Conservation (phyloP, 176 grass and related monocot species). For the Aechmea fasciata region DNA sequence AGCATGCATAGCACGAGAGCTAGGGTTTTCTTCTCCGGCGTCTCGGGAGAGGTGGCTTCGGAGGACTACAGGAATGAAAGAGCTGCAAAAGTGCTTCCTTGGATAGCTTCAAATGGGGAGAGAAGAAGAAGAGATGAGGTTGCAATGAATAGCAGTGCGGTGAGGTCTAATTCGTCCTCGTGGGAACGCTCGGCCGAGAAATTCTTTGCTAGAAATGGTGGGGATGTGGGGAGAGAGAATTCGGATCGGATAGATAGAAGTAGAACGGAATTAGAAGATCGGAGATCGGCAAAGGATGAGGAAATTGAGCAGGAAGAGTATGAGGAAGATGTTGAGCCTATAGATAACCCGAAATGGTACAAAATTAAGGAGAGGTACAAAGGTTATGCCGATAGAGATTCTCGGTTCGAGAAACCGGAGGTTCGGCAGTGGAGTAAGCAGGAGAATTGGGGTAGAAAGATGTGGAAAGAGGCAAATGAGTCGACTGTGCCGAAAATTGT, state of each 20-base stretch:
- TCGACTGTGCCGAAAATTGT: constrained; percentile 61
- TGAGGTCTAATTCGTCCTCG: constrained; percentile 38
- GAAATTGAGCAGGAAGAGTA: constrained; percentile 11
- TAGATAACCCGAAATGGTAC: constrained; percentile 51
- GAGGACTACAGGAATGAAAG: not conserved
- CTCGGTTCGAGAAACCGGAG: constrained; percentile 32
- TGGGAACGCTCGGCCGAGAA: constrained; percentile 72
- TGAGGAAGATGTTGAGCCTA: constrained; percentile 25
- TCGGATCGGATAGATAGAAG: not conserved
- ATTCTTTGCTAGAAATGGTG: constrained; percentile 51
- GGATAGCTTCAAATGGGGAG: constrained; percentile 24
- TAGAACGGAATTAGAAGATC: constrained; percentile 15
- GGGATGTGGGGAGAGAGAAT: not conserved
- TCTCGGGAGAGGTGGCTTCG: constrained; percentile 10
- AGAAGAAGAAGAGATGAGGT: not conserved
- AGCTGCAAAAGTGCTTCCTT: constrained; percentile 38
- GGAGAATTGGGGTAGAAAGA: constrained; percentile 74
- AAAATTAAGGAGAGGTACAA: constrained; percentile 47
- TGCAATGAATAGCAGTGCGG: constrained; percentile 9
- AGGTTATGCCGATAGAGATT: constrained; percentile 19
- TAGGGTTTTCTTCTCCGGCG: constrained; percentile 53
- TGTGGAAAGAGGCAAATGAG: constrained; percentile 55
- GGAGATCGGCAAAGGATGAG: constrained; percentile 16
- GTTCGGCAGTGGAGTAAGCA: constrained; percentile 62
- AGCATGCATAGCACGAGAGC: not conserved